Evolutionary conservation across 306 rosid genomes (phyloP).

Genomic region (Vigna hirtella): DNA sequence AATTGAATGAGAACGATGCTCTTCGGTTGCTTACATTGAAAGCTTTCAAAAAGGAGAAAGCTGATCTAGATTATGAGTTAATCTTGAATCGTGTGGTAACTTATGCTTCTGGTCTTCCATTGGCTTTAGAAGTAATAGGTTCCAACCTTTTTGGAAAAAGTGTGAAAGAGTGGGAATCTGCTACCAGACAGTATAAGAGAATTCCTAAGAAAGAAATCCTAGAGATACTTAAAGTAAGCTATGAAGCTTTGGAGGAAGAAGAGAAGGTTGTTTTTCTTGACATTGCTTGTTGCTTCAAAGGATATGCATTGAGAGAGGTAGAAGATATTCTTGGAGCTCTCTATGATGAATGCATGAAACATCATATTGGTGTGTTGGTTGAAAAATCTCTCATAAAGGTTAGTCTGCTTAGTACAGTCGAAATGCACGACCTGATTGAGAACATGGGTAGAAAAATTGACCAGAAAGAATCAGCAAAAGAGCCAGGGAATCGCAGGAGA

Average conservation of each 20-base stretch:
- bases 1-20: neutral
- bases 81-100: neutral
- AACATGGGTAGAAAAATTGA: neutral
- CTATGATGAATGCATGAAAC: no score
- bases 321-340: no score
- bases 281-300: no score
- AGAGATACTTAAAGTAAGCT: no score
- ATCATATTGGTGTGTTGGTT: no score
- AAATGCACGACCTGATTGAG: neutral
- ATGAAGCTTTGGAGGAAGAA: no score
- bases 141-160: neutral
- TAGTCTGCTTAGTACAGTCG: neutral
- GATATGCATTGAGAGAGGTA: no score
- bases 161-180: neutral
- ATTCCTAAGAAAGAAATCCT: no score
- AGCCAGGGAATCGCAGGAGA: neutral
- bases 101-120: neutral
- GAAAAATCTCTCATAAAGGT: no score
- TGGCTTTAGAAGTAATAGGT: neutral
- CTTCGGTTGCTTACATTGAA: neutral
- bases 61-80: neutral
- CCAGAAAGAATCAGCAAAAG: neutral
- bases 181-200: no score
- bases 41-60: neutral
- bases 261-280: no score